Conservation (phyloP, 2,329 filamentous ascomycete species). For the Talaromyces islandicus region DNA sequence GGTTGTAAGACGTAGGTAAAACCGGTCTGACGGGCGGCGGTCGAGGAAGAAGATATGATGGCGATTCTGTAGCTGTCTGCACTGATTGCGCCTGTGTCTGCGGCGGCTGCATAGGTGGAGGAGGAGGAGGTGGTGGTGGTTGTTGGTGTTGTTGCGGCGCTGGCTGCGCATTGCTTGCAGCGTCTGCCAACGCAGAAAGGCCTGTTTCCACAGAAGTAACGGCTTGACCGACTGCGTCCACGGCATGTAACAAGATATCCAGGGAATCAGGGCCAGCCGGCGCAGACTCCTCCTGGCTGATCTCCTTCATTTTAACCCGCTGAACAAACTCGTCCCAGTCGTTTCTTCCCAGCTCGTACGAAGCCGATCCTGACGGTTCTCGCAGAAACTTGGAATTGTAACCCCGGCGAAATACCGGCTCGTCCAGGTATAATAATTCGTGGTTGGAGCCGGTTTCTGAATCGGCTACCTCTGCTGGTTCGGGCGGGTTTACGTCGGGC, state of each 20-base stretch:
- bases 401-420: constrained; percentile 24
- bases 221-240: constrained; percentile 16
- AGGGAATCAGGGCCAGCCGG: constrained; percentile 17
- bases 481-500: constrained; percentile 7
- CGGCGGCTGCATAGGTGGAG: constrained; percentile 23
- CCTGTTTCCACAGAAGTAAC: constrained; percentile 7
- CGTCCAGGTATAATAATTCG: constrained; percentile 19
- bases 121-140: constrained; percentile 7
- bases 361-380: constrained; percentile 26
- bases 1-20: constrained; percentile 27
- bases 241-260: constrained; percentile 24
- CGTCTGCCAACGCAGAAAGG: constrained; percentile 31
- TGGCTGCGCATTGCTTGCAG: constrained; percentile 3
- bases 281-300: constrained; percentile 21
- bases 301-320: constrained; percentile 33
- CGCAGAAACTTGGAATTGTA: constrained; percentile 31
- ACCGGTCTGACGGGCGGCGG: constrained; percentile 27
- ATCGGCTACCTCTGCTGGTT: background rate
- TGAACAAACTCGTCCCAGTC: constrained; percentile 38
- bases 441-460: constrained; percentile 22
- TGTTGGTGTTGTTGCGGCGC: constrained; percentile 13
- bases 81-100: constrained; percentile 14
- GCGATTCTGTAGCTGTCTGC: constrained; percentile 26
- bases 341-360: constrained; percentile 28
- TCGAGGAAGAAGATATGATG: constrained; percentile 23